phyloP scores from a whole-genome alignment of 2,329 filamentous ascomycete species.

The Fusarium sp. region DNA sequence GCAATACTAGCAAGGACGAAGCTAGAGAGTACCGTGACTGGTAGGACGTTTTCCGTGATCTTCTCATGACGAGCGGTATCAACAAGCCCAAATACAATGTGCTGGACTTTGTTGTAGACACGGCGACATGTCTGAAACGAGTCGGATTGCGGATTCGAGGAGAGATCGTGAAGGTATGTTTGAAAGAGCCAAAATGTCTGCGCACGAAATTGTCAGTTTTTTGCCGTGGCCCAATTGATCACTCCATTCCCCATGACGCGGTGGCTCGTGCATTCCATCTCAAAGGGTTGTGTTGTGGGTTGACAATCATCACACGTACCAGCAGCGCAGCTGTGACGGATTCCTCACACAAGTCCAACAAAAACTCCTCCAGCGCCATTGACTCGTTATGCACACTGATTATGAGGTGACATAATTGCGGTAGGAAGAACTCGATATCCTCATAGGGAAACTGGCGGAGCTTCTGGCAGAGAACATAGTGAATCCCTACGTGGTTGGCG shows the following conservation, averaged over 20 bases:
- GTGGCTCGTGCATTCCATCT: slow-evolving; percentile 24
- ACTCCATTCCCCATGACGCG: slow-evolving; percentile 5
- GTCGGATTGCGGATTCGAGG: slow-evolving; percentile 78
- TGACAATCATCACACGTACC: slow-evolving; percentile 63
- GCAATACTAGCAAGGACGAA: slow-evolving; percentile 83
- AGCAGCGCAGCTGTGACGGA: slow-evolving; percentile 86
- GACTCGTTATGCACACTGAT: slow-evolving; percentile 92
- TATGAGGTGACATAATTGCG: slow-evolving; percentile 87
- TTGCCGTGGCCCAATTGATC: not conserved
- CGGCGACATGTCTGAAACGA: slow-evolving; percentile 85
- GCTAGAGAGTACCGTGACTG: slow-evolving; percentile 83
- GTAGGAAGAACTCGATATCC: slow-evolving; percentile 93
- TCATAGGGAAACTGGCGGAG: slow-evolving; percentile 89
- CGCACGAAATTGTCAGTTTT: slow-evolving; percentile 34
- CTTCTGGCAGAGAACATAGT: slow-evolving; percentile 90
- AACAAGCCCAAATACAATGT: slow-evolving; percentile 84
- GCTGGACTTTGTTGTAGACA: slow-evolving; percentile 89
- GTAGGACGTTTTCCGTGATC: slow-evolving; percentile 84
- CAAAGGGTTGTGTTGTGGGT: not conserved
- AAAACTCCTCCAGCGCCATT: slow-evolving; percentile 89
- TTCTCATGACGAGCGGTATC: slow-evolving; percentile 77
- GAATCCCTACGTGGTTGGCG: slow-evolving; percentile 89
- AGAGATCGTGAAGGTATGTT: slow-evolving; percentile 86
- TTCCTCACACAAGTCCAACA: slow-evolving; percentile 87
- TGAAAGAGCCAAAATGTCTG: slow-evolving; percentile 94